A percentile compares a stretch with the other conserved stretches of the same genome.
Evolutionary conservation across 2,329 filamentous ascomycete species (phyloP).

Genomic region (Trichoderma brevicompactum): DNA sequence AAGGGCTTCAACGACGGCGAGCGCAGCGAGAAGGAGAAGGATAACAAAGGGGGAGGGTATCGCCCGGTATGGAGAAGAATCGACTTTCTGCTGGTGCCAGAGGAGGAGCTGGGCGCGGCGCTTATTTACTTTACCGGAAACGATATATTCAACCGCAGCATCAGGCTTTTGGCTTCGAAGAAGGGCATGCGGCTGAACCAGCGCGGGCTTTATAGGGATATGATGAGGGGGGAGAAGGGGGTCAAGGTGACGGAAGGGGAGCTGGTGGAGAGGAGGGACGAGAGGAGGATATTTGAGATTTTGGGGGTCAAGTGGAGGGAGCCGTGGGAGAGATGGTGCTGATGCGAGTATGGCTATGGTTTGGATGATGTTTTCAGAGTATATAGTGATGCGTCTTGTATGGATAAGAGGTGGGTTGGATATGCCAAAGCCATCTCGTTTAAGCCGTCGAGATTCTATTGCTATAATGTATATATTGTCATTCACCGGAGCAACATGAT

Average conservation of each 20-base stretch:
- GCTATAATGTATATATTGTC: no score
- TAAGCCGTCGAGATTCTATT: no score
- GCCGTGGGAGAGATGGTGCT: slow-evolving; percentile 77
- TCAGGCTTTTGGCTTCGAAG: slow-evolving; percentile 77
- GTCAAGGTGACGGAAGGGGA: slow-evolving; percentile 68
- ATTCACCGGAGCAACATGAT: no score
- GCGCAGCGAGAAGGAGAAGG: neutral
- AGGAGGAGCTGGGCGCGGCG: slow-evolving; percentile 78
- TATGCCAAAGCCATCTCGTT: neutral
- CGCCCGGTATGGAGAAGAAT: slow-evolving; percentile 73
- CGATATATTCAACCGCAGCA: slow-evolving; percentile 89
- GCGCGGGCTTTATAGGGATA: slow-evolving; percentile 73
- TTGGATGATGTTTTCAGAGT: neutral
- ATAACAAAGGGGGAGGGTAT: slow-evolving; percentile 30
- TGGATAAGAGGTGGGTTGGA: neutral
- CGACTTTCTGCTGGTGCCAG: slow-evolving; percentile 83
- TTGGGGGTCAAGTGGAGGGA: slow-evolving; percentile 84
- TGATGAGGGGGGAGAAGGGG: slow-evolving; percentile 62
- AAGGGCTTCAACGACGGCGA: slow-evolving; percentile 39
- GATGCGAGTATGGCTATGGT: slow-evolving; percentile 33
- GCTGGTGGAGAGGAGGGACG: slow-evolving; percentile 73
- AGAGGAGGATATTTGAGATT: slow-evolving; percentile 79
- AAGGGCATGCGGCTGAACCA: slow-evolving; percentile 88
- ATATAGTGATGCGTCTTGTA: neutral
- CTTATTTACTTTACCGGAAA: slow-evolving; percentile 96